Percentiles rank a stretch among this genome's conserved stretches.
These are phyloP conservation scores for Apophysomyces elegans DNA, from an alignment of 371 early-diverging fungal genomes.

Conservation along the genomic window DNA sequence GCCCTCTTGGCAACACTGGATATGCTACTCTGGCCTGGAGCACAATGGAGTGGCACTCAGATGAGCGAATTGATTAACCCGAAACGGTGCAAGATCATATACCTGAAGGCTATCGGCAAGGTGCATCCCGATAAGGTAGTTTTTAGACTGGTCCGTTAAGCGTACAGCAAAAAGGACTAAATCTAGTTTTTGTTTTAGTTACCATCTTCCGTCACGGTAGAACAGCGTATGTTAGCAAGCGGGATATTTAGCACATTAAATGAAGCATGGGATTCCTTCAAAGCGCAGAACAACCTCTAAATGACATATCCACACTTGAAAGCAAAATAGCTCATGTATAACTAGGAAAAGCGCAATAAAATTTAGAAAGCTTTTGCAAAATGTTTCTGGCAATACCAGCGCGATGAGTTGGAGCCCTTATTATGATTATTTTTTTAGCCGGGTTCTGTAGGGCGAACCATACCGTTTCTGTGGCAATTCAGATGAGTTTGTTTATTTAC, in stretches of 20 bases:
- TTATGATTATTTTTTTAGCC: too few relatives aligned
- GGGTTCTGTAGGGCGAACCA: too few relatives aligned
- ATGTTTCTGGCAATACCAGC: too few relatives aligned
- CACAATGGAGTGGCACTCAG: slow-evolving; percentile 74
- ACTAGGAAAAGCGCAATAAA: too few relatives aligned
- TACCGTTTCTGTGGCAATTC: too few relatives aligned
- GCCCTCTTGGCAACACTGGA: slow-evolving; percentile 88
- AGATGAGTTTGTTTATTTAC: too few relatives aligned
- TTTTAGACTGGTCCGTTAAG: not conserved
- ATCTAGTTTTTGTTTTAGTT: slow-evolving; percentile 37
- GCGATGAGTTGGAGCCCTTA: too few relatives aligned
- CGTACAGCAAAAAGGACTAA: not conserved
- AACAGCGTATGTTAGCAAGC: slow-evolving; percentile 88
- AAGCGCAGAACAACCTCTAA: slow-evolving; percentile 69
- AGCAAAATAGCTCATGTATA: too few relatives aligned
- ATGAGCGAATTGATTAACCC: slow-evolving; percentile 87
- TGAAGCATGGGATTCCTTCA: slow-evolving; percentile 94
- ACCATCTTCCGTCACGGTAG: slow-evolving; percentile 62
- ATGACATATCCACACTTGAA: not conserved
- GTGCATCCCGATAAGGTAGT: slow-evolving; percentile 96
- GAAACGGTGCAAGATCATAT: slow-evolving; percentile 85
- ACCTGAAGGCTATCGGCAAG: slow-evolving; percentile 92
- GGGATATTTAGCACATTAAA: slow-evolving; percentile 87
- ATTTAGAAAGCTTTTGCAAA: too few relatives aligned
- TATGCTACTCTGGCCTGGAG: slow-evolving; percentile 76